Conservation (phyloP, 2,329 filamentous ascomycete genomes). For the Sporothrix pseudoabietina region DNA sequence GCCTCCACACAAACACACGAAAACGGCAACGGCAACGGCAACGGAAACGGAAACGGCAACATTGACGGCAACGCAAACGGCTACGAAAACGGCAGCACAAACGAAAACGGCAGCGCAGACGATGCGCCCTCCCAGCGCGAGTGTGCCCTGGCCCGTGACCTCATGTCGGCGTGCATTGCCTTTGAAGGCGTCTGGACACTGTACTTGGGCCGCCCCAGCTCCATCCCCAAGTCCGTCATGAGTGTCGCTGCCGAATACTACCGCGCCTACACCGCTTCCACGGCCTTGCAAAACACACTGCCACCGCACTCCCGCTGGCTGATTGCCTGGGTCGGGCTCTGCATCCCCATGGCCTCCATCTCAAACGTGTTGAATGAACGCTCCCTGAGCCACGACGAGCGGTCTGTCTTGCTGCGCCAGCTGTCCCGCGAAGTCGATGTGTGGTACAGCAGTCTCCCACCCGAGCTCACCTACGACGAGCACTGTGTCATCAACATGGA, state of each 20-base stretch:
- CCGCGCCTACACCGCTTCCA: not conserved
- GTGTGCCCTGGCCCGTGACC: constrained; percentile 19
- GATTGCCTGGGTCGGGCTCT: constrained; percentile 23
- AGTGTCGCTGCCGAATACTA: constrained; percentile 5
- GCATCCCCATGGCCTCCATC: constrained; percentile 27
- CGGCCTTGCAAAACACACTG: not conserved
- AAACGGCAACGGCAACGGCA: not conserved
- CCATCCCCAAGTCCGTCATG: constrained; percentile 27
- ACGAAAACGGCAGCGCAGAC: not conserved
- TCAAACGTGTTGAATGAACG: constrained; percentile 26
- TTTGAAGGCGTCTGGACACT: constrained; percentile 30
- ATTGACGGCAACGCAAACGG: not conserved
- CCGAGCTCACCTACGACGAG: constrained; percentile 26
- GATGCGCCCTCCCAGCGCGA: not conserved
- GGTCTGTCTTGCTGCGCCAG: not conserved
- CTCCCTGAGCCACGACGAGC: not conserved
- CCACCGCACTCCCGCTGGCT: constrained; percentile 24
- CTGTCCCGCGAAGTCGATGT: constrained; percentile 17
- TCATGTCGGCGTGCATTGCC: constrained; percentile 23
- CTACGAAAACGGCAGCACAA: too few relatives aligned
- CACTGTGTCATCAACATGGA: constrained; percentile 24
- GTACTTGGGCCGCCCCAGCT: constrained; percentile 28
- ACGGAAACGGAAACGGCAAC: not conserved
- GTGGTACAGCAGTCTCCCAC: constrained; percentile 26
- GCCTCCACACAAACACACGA: too few relatives aligned